These are phyloP conservation scores for Castanea sativa DNA, from an alignment of 306 rosid genomes.

Conservation along the genomic window DNA sequence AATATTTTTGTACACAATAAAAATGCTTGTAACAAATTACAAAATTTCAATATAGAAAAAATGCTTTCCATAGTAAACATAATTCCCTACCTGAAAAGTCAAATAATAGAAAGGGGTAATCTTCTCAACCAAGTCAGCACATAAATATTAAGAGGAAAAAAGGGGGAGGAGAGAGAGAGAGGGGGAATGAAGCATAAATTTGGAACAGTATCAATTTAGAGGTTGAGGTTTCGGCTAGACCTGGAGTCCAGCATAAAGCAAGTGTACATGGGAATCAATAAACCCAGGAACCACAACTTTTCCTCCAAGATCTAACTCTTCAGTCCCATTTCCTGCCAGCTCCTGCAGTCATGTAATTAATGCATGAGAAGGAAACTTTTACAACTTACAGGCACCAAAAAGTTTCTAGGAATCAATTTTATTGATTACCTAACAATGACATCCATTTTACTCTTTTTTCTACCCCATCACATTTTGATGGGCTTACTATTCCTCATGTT, in stretches of 20 bases:
- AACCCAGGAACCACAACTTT: constrained; percentile 87
- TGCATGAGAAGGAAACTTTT: background rate
- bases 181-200: background rate
- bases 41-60: background rate
- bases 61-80: background rate
- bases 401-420: background rate
- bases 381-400: background rate
- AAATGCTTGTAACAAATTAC: background rate
- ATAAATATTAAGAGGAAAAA: constrained; percentile 2
- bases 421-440: background rate
- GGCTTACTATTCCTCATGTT: no score
- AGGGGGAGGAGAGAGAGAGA: no score
- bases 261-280: constrained; percentile 81
- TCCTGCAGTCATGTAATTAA: constrained; percentile 43
- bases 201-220: background rate
- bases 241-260: constrained; percentile 72
- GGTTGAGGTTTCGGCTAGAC: constrained; percentile 28
- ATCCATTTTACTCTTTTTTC: no score
- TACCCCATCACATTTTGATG: no score
- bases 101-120: background rate
- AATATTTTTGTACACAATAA: background rate
- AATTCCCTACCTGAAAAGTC: background rate
- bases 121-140: background rate
- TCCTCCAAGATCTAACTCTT: constrained; percentile 63
- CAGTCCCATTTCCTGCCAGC: constrained; percentile 58